Evolutionary conservation across 768 basidiomycete species (phyloP).

Genomic region (Pleurotus platypus): DNA sequence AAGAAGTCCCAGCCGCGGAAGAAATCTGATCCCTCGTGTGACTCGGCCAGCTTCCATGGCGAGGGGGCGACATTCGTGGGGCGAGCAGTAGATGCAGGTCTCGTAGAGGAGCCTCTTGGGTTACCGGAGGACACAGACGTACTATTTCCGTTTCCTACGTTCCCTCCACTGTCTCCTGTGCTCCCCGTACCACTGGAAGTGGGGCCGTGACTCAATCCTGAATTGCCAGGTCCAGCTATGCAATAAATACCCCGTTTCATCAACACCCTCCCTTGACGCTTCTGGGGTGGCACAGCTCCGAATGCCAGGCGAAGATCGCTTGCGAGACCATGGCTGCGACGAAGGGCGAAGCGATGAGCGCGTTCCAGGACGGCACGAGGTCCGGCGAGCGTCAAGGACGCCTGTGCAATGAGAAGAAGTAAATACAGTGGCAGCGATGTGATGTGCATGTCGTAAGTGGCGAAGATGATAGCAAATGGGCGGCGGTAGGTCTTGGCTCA

Average conservation of each 20-base stretch:
- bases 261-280: constrained; percentile 17
- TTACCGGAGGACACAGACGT: constrained; percentile 20
- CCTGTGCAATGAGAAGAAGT: constrained; percentile 30
- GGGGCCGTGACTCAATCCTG: constrained; percentile 18
- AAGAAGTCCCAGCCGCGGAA: constrained; percentile 83
- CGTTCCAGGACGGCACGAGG: constrained; percentile 37
- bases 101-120: not conserved
- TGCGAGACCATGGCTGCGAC: constrained; percentile 59
- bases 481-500: constrained; percentile 1
- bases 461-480: constrained; percentile 3
- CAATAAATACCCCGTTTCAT: constrained; percentile 26
- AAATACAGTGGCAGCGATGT: constrained; percentile 30
- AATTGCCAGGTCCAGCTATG: constrained; percentile 40
- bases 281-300: constrained; percentile 47
- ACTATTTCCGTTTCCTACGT: constrained; percentile 4
- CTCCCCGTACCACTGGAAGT: constrained; percentile 14
- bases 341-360: constrained; percentile 52
- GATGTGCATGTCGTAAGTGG: constrained; percentile 22
- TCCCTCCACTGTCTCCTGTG: constrained; percentile 10
- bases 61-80: constrained; percentile 31
- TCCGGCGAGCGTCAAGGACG: constrained; percentile 28
- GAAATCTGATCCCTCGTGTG: constrained; percentile 69
- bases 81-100: constrained; percentile 6
- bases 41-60: constrained; percentile 56
- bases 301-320: constrained; percentile 69